Conservation (phyloP, 805 yeast genomes). For the Osmozyma mogii region DNA sequence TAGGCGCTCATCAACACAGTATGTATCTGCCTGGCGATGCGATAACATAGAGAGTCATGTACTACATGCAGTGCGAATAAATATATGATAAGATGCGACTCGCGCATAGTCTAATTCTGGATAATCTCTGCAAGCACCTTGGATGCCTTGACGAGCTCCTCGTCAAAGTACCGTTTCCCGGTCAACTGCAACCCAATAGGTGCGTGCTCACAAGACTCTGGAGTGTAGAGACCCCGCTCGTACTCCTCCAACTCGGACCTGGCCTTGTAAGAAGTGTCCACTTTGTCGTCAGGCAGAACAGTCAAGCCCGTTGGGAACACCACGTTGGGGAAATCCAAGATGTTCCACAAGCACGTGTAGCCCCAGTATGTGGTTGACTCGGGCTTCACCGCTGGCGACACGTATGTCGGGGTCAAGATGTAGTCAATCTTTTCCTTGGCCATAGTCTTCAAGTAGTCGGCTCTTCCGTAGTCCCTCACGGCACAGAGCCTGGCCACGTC, state of each 20-base stretch:
- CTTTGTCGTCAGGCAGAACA: conserved; percentile 10
- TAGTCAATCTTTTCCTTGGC: conserved; percentile 9
- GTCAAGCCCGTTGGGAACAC: conserved; percentile 14
- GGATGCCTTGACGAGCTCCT: conserved; percentile 13
- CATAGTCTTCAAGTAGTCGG: conserved; percentile 8
- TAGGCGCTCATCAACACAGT: no score
- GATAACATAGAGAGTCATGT: no score
- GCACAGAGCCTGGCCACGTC: conserved; percentile 8
- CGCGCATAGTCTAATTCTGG: no score
- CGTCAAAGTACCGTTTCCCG: conserved; percentile 14
- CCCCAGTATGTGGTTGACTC: conserved; percentile 14
- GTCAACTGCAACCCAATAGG: conserved; percentile 14
- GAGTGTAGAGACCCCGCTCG: conserved; percentile 14
- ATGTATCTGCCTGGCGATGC: no score
- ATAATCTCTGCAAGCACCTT: conserved; percentile 10
- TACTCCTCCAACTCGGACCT: conserved; percentile 13
- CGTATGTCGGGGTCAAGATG: conserved; percentile 12
- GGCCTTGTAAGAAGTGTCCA: conserved; percentile 8
- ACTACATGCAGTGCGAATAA: no score
- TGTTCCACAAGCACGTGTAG: conserved; percentile 14
- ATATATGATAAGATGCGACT: no score
- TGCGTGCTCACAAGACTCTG: conserved; percentile 10
- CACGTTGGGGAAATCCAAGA: conserved; percentile 14
- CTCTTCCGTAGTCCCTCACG: conserved; percentile 9
- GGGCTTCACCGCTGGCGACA: conserved; percentile 12